Evolutionary conservation across 2,329 filamentous ascomycete genomes (phyloP).

Genomic region (Apiospora saccharicola): DNA sequence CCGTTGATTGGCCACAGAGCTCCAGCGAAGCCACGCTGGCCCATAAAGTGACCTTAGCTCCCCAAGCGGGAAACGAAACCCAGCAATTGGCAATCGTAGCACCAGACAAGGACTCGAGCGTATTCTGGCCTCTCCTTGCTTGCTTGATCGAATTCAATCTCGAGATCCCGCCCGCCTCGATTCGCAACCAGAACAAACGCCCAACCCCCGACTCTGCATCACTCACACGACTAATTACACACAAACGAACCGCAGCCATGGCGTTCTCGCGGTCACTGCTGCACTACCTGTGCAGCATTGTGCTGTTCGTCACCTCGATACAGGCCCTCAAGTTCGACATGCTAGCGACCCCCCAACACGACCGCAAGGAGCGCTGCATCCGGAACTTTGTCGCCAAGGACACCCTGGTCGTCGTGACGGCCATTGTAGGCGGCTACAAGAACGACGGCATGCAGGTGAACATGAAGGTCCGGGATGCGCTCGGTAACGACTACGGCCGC

Average conservation of each 20-base stretch:
- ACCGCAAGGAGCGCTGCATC: conserved; percentile 81
- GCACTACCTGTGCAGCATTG: conserved; percentile 62
- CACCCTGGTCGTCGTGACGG: conserved; percentile 94
- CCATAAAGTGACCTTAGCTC: conserved; percentile 15
- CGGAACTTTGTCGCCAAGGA: conserved; percentile 94
- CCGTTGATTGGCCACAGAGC: background rate
- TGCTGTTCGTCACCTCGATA: conserved; percentile 61
- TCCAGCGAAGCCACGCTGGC: conserved; percentile 24
- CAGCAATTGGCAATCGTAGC: conserved; percentile 14
- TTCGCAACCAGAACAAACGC: conserved; percentile 16
- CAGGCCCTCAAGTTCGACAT: conserved; percentile 94
- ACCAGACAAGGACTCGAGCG: conserved; percentile 16
- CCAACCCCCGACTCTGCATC: background rate
- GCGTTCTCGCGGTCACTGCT: conserved; percentile 57
- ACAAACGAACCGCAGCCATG: conserved; percentile 47
- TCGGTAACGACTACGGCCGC: conserved; percentile 94
- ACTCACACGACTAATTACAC: conserved; percentile 27
- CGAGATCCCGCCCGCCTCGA: conserved; percentile 8
- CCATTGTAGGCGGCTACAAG: conserved; percentile 82
- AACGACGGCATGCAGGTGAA: conserved; percentile 94
- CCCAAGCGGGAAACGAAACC: background rate
- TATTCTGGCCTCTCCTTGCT: conserved; percentile 48
- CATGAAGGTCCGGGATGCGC: conserved; percentile 89
- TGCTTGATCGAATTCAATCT: conserved; percentile 51
- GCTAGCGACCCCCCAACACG: conserved; percentile 66